phyloP scores from a whole-genome alignment of 2,329 filamentous ascomycete species.

The Verticillium albo-atrum region DNA sequence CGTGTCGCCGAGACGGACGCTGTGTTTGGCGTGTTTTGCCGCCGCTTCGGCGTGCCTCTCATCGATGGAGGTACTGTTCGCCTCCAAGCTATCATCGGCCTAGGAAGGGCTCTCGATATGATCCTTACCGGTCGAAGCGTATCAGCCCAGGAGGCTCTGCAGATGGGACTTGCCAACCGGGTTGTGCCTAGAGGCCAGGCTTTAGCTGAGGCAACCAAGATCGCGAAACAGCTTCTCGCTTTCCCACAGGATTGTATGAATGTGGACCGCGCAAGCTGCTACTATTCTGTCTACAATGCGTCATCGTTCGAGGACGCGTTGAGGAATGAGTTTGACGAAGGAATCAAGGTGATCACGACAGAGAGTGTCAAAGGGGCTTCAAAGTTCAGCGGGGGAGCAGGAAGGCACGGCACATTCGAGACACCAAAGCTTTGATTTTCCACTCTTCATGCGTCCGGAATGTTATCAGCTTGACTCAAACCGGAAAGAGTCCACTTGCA shows the following conservation, averaged over 20 bases:
- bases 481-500: too few species aligned
- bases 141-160: constrained; percentile 40
- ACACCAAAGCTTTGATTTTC: too few species aligned
- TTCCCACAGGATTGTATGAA: constrained; percentile 52
- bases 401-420: constrained; percentile 4
- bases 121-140: constrained; percentile 50
- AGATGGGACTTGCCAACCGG: constrained; percentile 48
- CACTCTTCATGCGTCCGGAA: too few species aligned
- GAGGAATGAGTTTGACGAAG: constrained; percentile 39
- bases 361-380: constrained; percentile 29
- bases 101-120: constrained; percentile 51
- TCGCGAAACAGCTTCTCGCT: constrained; percentile 39
- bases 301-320: constrained; percentile 45
- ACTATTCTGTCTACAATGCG: constrained; percentile 45
- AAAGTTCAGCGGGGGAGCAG: constrained; percentile 1
- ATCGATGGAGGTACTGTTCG: constrained; percentile 45
- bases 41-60: constrained; percentile 32
- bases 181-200: constrained; percentile 46
- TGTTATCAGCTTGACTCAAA: too few species aligned
- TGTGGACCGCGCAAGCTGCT: constrained; percentile 39
- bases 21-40: constrained; percentile 51
- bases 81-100: constrained; percentile 43
- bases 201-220: constrained; percentile 39
- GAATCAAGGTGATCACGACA: constrained; percentile 31
- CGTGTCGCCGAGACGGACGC: constrained; percentile 48